Percentiles rank a stretch among this genome's conserved stretches.
Conservation (phyloP, 2,329 filamentous ascomycete species). For the Aspergillus neotritici region DNA sequence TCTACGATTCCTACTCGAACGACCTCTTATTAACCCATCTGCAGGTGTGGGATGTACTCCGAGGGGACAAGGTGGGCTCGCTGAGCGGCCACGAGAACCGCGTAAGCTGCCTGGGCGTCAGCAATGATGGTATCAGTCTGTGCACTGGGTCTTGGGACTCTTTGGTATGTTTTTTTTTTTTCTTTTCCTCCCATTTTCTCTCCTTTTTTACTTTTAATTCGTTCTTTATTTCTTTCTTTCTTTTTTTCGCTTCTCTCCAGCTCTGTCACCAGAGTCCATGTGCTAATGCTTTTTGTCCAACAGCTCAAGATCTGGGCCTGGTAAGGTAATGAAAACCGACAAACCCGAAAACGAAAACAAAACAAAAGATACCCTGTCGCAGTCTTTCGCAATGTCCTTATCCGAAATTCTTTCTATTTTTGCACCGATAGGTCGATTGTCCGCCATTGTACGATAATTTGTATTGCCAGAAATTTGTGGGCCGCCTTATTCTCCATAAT, state of each 20-base stretch:
- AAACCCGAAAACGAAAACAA: slow-evolving; percentile 17
- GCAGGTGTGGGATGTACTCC: slow-evolving; percentile 95
- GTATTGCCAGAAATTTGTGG: slow-evolving; percentile 25
- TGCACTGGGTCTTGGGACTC: slow-evolving; percentile 99
- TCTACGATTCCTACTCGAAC: neutral
- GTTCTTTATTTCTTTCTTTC: too few species aligned
- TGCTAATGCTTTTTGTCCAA: slow-evolving; percentile 13
- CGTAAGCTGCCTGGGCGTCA: slow-evolving; percentile 96
- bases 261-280: too few species aligned
- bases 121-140: slow-evolving; percentile 97
- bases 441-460: slow-evolving; percentile 45
- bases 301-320: slow-evolving; percentile 87
- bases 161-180: slow-evolving; percentile 61
- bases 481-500: slow-evolving; percentile 26
- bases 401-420: slow-evolving; percentile 31
- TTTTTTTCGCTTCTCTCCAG: too few species aligned
- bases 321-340: slow-evolving; percentile 39
- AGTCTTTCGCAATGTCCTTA: slow-evolving; percentile 32
- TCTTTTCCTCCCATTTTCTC: neutral
- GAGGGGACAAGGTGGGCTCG: slow-evolving; percentile 94
- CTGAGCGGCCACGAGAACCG: slow-evolving; percentile 97
- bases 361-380: slow-evolving; percentile 34
- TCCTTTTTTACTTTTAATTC: neutral
- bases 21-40: slow-evolving; percentile 18
- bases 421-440: slow-evolving; percentile 30